phyloP scores from a whole-genome alignment of 2,329 filamentous ascomycete genomes.

The Diplocarpon rosae region DNA sequence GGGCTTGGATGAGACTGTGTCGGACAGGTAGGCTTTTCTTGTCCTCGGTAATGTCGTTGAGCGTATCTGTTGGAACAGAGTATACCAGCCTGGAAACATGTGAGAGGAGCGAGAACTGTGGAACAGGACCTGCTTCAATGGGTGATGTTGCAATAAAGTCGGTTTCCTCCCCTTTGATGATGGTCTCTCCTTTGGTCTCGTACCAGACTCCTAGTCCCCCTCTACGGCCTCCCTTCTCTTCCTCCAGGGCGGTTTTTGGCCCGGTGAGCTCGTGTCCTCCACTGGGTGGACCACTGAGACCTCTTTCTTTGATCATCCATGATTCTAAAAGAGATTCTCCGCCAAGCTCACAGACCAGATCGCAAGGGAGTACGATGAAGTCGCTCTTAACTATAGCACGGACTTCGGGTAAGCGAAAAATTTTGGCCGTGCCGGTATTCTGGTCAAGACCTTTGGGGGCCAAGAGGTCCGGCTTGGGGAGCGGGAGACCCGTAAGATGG shows the following conservation, averaged over 20 bases:
- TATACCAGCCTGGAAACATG: conserved; percentile 71
- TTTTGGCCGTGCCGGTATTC: conserved; percentile 80
- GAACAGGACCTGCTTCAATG: conserved; percentile 45
- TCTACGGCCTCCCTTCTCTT: conserved; percentile 49
- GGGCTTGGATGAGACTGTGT: conserved; percentile 61
- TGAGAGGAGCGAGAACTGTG: conserved; percentile 53
- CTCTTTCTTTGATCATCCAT: conserved; percentile 80
- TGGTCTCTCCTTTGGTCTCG: conserved; percentile 65
- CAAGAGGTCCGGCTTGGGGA: conserved; percentile 63
- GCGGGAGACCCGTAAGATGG: conserved; percentile 61
- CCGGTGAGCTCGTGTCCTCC: conserved; percentile 32
- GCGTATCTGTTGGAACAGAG: conserved; percentile 76
- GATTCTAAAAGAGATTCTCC: conserved; percentile 75
- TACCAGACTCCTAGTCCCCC: conserved; percentile 89
- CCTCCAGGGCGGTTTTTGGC: conserved; percentile 38
- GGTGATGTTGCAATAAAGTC: conserved; percentile 79
- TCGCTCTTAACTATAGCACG: conserved; percentile 69
- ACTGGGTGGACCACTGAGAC: conserved; percentile 50
- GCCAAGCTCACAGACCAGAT: conserved; percentile 81
- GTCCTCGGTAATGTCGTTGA: conserved; percentile 73
- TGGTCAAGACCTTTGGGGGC: conserved; percentile 67
- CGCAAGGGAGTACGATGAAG: conserved; percentile 86
- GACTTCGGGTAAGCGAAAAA: conserved; percentile 76
- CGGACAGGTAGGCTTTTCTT: conserved; percentile 64
- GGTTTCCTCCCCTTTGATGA: conserved; percentile 81